phyloP scores from a whole-genome alignment of 139 green algal genomes.

The Chlorella sp. region DNA sequence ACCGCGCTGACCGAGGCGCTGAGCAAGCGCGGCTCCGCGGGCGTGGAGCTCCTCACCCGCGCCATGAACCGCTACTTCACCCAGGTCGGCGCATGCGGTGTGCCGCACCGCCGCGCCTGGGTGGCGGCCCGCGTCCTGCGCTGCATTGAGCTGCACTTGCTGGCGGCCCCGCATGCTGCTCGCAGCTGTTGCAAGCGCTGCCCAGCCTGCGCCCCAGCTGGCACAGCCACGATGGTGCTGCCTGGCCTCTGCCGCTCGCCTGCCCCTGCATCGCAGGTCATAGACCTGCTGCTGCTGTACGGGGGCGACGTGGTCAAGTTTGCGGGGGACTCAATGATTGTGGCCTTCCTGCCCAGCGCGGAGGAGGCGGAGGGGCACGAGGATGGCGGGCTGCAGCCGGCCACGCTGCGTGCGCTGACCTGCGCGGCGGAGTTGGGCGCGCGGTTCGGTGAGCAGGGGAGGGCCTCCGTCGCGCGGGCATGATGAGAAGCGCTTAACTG shows the following conservation, averaged over 20 bases:
- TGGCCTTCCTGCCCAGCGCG: conserved; percentile 61
- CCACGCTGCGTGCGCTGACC: conserved; percentile 50
- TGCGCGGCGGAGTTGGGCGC: conserved; percentile 60
- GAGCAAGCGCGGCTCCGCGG: conserved; percentile 41
- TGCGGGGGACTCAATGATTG: conserved; percentile 85
- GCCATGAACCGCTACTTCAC: conserved; percentile 90
- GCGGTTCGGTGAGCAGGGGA: conserved; percentile 42
- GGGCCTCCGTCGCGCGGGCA: too few relatives aligned
- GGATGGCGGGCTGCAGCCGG: conserved; percentile 50
- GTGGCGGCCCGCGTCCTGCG: not conserved
- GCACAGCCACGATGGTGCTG: not conserved
- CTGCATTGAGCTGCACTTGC: too few relatives aligned
- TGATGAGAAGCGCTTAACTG: too few relatives aligned
- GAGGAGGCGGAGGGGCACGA: conserved; percentile 26
- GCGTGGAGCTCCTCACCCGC: conserved; percentile 79
- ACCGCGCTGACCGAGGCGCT: conserved; percentile 79
- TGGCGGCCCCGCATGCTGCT: too few relatives aligned
- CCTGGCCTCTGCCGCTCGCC: not conserved
- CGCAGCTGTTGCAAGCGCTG: too few relatives aligned
- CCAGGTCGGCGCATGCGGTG: conserved; percentile 16
- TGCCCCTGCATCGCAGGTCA: conserved; percentile 45
- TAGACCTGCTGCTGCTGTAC: conserved; percentile 66
- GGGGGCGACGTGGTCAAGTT: conserved; percentile 86
- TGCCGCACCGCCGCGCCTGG: not conserved
- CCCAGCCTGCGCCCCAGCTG: too few relatives aligned